These are phyloP conservation scores for Trichoderma endophyticum DNA, from an alignment of 2,329 filamentous ascomycete species.

Conservation along the genomic window DNA sequence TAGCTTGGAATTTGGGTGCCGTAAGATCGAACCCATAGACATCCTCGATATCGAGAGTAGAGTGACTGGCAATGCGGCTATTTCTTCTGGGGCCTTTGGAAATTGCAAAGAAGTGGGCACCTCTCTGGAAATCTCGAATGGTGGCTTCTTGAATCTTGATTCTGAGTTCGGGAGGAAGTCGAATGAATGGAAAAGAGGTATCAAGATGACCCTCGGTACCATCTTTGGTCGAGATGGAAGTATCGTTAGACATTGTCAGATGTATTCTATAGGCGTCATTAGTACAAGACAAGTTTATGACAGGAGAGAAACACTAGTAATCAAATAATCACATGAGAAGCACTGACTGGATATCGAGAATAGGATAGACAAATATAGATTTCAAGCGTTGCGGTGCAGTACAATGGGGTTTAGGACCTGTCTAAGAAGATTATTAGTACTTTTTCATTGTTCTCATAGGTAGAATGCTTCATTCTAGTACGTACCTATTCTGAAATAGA, in stretches of 20 bases:
- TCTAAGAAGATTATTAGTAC: not conserved
- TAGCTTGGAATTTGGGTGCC: not conserved
- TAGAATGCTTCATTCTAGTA: not conserved
- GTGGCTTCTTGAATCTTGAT: not conserved
- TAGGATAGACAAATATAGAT: not conserved
- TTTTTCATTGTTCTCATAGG: not conserved
- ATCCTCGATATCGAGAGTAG: not conserved
- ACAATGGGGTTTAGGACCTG: not conserved
- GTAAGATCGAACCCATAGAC: not conserved
- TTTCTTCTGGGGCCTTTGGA: not conserved
- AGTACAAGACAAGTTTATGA: not conserved
- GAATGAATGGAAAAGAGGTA: not conserved
- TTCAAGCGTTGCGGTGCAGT: not conserved
- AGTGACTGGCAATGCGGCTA: not conserved
- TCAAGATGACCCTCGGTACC: too few species aligned
- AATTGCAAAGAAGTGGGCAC: not conserved
- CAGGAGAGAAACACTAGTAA: not conserved
- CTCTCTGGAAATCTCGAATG: not conserved
- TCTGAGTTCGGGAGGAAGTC: not conserved
- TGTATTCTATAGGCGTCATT: not conserved
- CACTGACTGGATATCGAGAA: not conserved
- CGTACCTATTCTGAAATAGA: not conserved
- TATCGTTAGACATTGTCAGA: not conserved
- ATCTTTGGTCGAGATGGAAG: not conserved
- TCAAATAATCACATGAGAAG: not conserved